Percentiles rank a stretch among this genome's conserved stretches.
phyloP scores from a whole-genome alignment of 2,329 filamentous ascomycete species.

The Delphinella strobiligena region DNA sequence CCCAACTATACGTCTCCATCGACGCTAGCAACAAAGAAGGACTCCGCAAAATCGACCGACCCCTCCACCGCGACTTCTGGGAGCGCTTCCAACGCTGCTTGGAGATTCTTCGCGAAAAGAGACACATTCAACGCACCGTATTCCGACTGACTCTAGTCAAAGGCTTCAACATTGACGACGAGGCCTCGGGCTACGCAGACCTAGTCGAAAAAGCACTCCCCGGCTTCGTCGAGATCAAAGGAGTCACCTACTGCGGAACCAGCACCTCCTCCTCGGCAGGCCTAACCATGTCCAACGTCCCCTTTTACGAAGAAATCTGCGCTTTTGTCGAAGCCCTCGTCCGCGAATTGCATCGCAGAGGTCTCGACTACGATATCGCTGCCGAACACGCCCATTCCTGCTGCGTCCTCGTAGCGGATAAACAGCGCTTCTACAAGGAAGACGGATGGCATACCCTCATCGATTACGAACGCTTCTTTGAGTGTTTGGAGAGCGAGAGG shows the following conservation, averaged over 20 bases:
- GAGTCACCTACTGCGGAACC: slow-evolving; percentile 93
- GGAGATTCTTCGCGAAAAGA: slow-evolving; percentile 73
- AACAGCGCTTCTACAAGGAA: slow-evolving; percentile 61
- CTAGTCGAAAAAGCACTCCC: slow-evolving; percentile 77
- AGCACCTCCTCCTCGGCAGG: slow-evolving; percentile 73
- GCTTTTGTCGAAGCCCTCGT: slow-evolving; percentile 71
- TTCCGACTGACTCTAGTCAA: slow-evolving; percentile 94
- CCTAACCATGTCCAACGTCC: slow-evolving; percentile 93
- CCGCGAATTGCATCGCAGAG: slow-evolving; percentile 52
- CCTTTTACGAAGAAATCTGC: slow-evolving; percentile 83
- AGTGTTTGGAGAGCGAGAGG: slow-evolving; percentile 57
- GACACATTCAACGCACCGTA: slow-evolving; percentile 80
- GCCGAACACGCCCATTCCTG: slow-evolving; percentile 94
- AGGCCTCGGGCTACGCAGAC: slow-evolving; percentile 79
- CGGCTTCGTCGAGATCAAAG: slow-evolving; percentile 91
- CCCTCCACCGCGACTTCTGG: slow-evolving; percentile 94
- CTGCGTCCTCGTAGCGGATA: slow-evolving; percentile 70
- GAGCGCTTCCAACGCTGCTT: slow-evolving; percentile 86
- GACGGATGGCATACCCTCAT: slow-evolving; percentile 87
- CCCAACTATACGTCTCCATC: slow-evolving; percentile 92
- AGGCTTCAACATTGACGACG: slow-evolving; percentile 94
- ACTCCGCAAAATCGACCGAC: slow-evolving; percentile 77
- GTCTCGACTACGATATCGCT: slow-evolving; percentile 76
- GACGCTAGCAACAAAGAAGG: slow-evolving; percentile 86
- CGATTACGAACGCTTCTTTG: slow-evolving; percentile 80